Evolutionary conservation across 2,329 filamentous ascomycete genomes (phyloP).

Genomic region (Xylaria sp.): DNA sequence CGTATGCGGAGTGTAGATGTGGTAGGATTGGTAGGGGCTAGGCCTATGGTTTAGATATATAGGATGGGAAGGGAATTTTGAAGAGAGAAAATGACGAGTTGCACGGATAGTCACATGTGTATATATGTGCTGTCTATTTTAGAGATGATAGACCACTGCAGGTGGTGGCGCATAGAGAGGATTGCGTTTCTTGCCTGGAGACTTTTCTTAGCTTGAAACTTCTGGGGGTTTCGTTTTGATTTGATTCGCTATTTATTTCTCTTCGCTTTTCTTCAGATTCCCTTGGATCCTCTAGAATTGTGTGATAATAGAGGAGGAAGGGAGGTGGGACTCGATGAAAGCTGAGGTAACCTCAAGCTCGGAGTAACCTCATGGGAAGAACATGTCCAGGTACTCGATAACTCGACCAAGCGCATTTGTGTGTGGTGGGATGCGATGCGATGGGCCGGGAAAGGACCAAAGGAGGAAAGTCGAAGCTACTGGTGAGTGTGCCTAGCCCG

Average conservation of each 20-base stretch:
- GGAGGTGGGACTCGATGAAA: too few relatives aligned
- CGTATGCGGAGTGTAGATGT: background rate
- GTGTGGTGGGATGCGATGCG: background rate
- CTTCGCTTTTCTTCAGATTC: background rate
- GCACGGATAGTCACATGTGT: background rate
- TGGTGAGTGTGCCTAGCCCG: background rate
- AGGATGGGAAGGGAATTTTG: background rate
- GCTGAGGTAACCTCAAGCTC: slow-evolving; percentile 8
- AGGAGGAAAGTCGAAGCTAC: background rate
- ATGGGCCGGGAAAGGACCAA: slow-evolving; percentile 6
- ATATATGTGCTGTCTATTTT: too few relatives aligned
- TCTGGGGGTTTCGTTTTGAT: background rate
- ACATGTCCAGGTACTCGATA: background rate
- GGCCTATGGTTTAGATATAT: background rate
- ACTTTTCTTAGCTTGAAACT: too few relatives aligned
- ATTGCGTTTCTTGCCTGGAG: too few relatives aligned
- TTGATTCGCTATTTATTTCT: background rate
- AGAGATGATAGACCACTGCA: background rate
- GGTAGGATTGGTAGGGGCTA: background rate
- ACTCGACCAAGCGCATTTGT: slow-evolving; percentile 11
- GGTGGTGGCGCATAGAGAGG: too few relatives aligned
- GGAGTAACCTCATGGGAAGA: slow-evolving; percentile 13
- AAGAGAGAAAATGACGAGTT: background rate
- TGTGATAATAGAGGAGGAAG: background rate
- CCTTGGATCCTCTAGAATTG: background rate